Conservation (phyloP, 2,329 filamentous ascomycete genomes). For the Talaromyces sp. region DNA sequence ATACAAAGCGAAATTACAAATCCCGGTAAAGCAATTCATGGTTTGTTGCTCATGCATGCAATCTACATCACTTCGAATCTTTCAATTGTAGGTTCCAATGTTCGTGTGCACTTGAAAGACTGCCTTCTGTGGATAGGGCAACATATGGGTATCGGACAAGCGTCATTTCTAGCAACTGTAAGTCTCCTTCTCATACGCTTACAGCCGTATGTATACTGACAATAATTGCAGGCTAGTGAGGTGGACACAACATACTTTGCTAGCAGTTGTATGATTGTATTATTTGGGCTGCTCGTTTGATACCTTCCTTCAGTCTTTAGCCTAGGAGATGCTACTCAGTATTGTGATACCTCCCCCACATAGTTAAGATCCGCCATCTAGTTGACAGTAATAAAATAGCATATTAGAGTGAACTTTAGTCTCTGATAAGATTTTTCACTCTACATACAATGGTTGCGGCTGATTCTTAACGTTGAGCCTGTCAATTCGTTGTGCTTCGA, state of each 20-base stretch:
- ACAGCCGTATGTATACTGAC: background rate
- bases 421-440: too few species aligned
- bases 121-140: slow-evolving; percentile 3
- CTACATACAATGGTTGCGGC: too few species aligned
- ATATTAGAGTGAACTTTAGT: too few species aligned
- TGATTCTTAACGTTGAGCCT: too few species aligned
- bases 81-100: background rate
- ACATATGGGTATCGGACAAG: slow-evolving; percentile 7
- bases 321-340: background rate
- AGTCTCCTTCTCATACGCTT: background rate
- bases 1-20: background rate
- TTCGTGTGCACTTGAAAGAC: background rate
- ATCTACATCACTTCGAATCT: background rate
- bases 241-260: background rate
- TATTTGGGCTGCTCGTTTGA: background rate
- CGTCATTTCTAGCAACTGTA: background rate
- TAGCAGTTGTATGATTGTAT: background rate
- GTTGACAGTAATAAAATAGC: too few species aligned
- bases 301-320: background rate
- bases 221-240: background rate
- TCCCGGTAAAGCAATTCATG: background rate
- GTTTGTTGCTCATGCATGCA: slow-evolving; percentile 6
- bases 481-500: too few species aligned
- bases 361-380: too few species aligned
- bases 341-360: background rate